Evolutionary conservation across 805 yeast species (phyloP).

Genomic region (Clavispora vitiphila): DNA sequence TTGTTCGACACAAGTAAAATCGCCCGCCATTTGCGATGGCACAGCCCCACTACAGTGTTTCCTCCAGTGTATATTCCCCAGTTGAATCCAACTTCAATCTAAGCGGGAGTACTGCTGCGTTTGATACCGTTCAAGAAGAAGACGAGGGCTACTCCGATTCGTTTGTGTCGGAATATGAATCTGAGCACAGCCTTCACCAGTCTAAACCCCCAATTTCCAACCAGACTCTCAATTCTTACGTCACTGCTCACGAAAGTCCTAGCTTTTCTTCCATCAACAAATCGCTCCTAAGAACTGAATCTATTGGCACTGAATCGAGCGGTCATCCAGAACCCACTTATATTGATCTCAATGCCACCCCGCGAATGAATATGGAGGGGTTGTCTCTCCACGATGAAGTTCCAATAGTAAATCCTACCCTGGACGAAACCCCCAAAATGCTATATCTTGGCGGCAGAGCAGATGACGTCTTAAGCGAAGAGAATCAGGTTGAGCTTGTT

Average conservation of each 20-base stretch:
- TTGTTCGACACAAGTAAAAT: background rate
- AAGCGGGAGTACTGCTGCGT: slow-evolving; percentile 6
- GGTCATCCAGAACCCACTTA: background rate
- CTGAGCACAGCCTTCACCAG: background rate
- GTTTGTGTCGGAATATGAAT: slow-evolving; percentile 7
- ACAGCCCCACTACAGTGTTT: slow-evolving; percentile 23
- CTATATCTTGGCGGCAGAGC: slow-evolving; percentile 6
- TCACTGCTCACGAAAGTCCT: slow-evolving; percentile 25
- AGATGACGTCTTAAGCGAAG: background rate
- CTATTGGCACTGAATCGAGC: slow-evolving; percentile 12
- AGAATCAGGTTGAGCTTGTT: background rate
- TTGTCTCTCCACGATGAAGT: slow-evolving; percentile 1
- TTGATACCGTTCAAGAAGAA: slow-evolving; percentile 13
- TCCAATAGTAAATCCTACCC: background rate
- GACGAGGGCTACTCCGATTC: slow-evolving; percentile 15
- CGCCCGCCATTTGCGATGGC: slow-evolving; percentile 2
- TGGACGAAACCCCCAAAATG: background rate
- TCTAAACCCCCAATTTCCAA: slow-evolving; percentile 7
- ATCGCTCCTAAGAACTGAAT: slow-evolving; percentile 22
- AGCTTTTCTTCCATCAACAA: slow-evolving; percentile 33
- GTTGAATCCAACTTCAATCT: slow-evolving; percentile 17
- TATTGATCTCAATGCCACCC: slow-evolving; percentile 28
- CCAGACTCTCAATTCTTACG: slow-evolving; percentile 23
- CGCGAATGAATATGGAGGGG: slow-evolving; percentile 17
- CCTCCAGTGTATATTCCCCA: slow-evolving; percentile 35